Percentiles rank a stretch among this genome's conserved stretches.
These are phyloP conservation scores for Cinnamomum chago DNA, from an alignment of 164 flowering plant species.

Conservation along the genomic window DNA sequence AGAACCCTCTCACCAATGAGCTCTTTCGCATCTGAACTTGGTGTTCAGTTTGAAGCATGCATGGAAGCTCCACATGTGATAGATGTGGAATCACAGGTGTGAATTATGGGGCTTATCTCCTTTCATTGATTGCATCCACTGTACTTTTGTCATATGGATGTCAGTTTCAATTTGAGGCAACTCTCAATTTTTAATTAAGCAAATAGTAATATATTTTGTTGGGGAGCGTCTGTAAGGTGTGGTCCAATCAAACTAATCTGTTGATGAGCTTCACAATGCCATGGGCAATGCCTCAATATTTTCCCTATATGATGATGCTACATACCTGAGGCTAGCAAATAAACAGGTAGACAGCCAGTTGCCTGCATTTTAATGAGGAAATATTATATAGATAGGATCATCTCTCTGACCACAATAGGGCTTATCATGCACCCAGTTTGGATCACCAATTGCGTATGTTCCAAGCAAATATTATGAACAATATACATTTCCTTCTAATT, in stretches of 20 bases:
- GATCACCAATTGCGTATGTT: neutral
- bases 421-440: neutral
- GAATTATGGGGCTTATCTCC: neutral
- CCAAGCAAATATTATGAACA: neutral
- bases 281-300: neutral
- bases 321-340: neutral
- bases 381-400: neutral
- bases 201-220: too few relatives aligned
- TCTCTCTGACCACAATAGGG: neutral
- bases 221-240: neutral
- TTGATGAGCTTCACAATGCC: neutral
- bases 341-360: neutral
- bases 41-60: conserved; percentile 80
- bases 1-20: conserved; percentile 92
- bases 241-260: neutral
- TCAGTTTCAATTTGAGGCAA: conserved; percentile 4
- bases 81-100: conserved; percentile 79
- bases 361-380: too few relatives aligned
- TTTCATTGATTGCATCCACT: conserved; percentile 2
- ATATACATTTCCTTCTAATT: neutral
- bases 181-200: neutral
- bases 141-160: neutral
- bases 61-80: conserved; percentile 98
- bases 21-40: conserved; percentile 94
- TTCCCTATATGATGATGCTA: neutral